Percentiles rank a stretch among this genome's conserved stretches.
phyloP scores from a whole-genome alignment of 2,329 filamentous ascomycete species.

The Aspergillus sergii region DNA sequence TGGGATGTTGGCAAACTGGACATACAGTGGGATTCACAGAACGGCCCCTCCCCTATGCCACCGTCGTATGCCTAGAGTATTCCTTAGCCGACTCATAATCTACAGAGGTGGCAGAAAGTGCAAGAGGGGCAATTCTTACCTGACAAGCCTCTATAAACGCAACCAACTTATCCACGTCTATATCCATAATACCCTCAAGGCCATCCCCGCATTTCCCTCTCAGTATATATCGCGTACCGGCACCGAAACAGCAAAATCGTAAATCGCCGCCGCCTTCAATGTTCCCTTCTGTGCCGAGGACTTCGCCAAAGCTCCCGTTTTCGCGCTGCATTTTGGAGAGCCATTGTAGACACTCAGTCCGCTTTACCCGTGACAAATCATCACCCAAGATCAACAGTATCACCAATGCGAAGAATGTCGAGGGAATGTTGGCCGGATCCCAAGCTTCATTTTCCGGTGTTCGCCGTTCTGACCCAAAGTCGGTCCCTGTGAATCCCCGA shows the following conservation, averaged over 20 bases:
- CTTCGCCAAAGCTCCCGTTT: slow-evolving; percentile 91
- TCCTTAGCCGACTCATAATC: slow-evolving; percentile 29
- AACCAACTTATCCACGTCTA: slow-evolving; percentile 72
- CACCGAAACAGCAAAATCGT: slow-evolving; percentile 83
- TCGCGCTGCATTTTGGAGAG: slow-evolving; percentile 72
- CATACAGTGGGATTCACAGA: slow-evolving; percentile 81
- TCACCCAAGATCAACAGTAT: slow-evolving; percentile 69
- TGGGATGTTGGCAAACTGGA: slow-evolving; percentile 11
- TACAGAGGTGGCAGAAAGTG: background rate
- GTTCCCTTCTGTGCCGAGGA: slow-evolving; percentile 60
- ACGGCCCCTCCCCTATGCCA: slow-evolving; percentile 75
- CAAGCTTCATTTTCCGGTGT: slow-evolving; percentile 58
- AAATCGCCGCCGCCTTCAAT: slow-evolving; percentile 83
- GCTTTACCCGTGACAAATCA: slow-evolving; percentile 66
- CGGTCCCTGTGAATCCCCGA: slow-evolving; percentile 75
- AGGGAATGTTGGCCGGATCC: slow-evolving; percentile 81
- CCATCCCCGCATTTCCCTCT: slow-evolving; percentile 62
- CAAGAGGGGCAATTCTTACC: slow-evolving; percentile 37
- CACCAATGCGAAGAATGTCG: slow-evolving; percentile 85
- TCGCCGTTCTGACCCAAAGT: slow-evolving; percentile 52
- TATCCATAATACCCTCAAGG: slow-evolving; percentile 65
- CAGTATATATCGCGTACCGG: slow-evolving; percentile 80
- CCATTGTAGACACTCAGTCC: slow-evolving; percentile 71
- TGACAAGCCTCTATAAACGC: slow-evolving; percentile 70
- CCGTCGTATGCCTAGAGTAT: slow-evolving; percentile 73